Evolutionary conservation across 2,329 filamentous ascomycete species (phyloP).

Genomic region (Plenodomus tracheiphilus): DNA sequence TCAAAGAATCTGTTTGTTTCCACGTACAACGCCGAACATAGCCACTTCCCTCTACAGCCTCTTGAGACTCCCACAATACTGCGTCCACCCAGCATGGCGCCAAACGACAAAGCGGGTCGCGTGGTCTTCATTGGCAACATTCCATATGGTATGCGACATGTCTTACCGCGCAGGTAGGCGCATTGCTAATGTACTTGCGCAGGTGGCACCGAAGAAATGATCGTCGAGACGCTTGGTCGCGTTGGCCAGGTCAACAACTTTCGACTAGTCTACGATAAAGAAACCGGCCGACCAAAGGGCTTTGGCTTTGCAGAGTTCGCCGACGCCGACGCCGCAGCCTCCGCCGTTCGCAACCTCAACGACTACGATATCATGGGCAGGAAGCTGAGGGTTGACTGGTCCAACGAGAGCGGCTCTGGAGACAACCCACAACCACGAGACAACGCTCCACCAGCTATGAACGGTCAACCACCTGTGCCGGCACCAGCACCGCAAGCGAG

Average conservation of each 20-base stretch:
- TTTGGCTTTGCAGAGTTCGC: conserved; percentile 97
- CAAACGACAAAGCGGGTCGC: conserved; percentile 69
- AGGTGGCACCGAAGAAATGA: conserved; percentile 96
- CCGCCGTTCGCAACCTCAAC: conserved; percentile 92
- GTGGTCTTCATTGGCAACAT: conserved; percentile 87
- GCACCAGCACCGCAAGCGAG: conserved; percentile 48
- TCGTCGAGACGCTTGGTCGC: conserved; percentile 88
- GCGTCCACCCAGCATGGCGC: conserved; percentile 26
- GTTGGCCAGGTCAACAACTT: conserved; percentile 91
- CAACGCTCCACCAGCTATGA: conserved; percentile 49
- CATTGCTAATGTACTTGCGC: conserved; percentile 17
- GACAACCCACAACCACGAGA: conserved; percentile 50
- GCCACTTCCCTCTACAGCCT: neutral
- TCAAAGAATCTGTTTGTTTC: conserved; percentile 5
- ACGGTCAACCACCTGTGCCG: conserved; percentile 49
- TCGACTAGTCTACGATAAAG: conserved; percentile 90
- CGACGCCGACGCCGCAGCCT: conserved; percentile 88
- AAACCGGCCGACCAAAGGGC: conserved; percentile 91
- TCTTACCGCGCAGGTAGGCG: conserved; percentile 1
- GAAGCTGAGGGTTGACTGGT: conserved; percentile 93
- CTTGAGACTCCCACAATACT: neutral
- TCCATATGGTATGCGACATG: conserved; percentile 66
- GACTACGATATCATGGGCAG: conserved; percentile 94
- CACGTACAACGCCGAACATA: neutral
- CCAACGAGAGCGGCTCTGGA: conserved; percentile 80